Base-by-base conservation (phyloP, 23 red algal genomes). In the Gracilaria vermiculophylla region DNA sequence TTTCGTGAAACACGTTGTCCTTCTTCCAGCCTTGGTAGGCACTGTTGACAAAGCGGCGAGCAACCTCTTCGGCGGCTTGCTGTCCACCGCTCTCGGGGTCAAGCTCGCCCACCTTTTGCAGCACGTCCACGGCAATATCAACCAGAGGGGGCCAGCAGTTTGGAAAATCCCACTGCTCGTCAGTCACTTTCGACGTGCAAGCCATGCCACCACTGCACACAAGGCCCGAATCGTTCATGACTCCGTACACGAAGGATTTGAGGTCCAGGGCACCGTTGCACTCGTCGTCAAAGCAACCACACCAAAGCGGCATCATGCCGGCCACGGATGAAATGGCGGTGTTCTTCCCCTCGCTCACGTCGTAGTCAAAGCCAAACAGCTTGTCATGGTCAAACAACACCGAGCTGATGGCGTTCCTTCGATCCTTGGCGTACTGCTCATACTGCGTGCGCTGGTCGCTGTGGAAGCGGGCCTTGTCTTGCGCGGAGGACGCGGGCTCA, bases 91-190 rank as follows among this genome's bases (percentile, higher is more conserved):
- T 61, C 16, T 50, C 74, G 10, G 80, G 80, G 41, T 69, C 69
- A 25, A 41, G 41, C 15, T 40, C 35, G 35, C 61, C 90, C 20
- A 88, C 16, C 41, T 37, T 28, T 11, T 77, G 13, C 36, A 98
- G 52, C 9, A 43, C 82, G 27, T 94, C 88, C 11, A 94, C 81
- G 10, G 69, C 54, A 73, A 94, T 29, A 43, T 94, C 82, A 55
- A 92, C 53, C 35, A 98, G 72, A 21, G 96, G 96, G 5, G 96
- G 85, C 96, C 96, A 98, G 43, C 83, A 89, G 77, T 98, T 98
- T 17, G 96, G 96, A 33, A 77, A 94, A 56, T 90, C 95, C 95
- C 95, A 98, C 79, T 98, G 95, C 50, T 82, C 95, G 21, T 72
- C 66, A 41, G 80, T 81, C 37, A 45, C 60, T 51, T 64, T 31